Conservation (phyloP, 2,329 filamentous ascomycete genomes). For the Xylariaceae sp. region DNA sequence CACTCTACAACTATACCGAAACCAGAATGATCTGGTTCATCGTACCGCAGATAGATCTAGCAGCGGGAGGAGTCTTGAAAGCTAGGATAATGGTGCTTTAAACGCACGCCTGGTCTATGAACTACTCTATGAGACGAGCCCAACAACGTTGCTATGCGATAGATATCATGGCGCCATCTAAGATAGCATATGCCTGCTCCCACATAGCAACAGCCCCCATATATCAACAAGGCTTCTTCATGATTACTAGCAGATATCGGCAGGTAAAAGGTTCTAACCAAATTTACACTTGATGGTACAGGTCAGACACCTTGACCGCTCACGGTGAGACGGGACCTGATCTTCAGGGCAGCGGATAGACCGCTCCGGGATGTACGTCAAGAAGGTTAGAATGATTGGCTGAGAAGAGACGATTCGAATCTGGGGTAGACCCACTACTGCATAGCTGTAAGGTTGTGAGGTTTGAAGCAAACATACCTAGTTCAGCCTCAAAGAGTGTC, state of each 20-base stretch:
- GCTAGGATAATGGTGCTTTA: background rate
- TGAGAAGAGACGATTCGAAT: background rate
- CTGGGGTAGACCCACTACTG: background rate
- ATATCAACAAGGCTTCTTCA: background rate
- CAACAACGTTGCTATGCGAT: background rate
- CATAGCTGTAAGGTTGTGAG: background rate
- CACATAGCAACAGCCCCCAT: too few species aligned
- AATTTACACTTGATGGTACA: background rate
- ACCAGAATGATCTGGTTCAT: background rate
- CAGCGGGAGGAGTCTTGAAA: background rate
- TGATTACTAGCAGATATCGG: background rate
- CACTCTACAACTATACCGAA: constrained; percentile 8
- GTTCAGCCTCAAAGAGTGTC: background rate
- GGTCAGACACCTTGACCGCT: background rate
- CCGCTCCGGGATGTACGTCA: background rate
- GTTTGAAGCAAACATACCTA: background rate
- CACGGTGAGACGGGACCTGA: background rate
- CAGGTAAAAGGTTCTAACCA: background rate
- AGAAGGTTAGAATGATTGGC: background rate
- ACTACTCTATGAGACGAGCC: background rate
- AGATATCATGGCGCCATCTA: too few species aligned
- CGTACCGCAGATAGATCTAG: background rate
- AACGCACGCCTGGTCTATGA: background rate
- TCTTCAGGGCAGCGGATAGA: background rate
- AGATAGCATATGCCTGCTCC: too few species aligned